Percentiles rank a stretch among this genome's conserved stretches.
Evolutionary conservation across 2,329 filamentous ascomycete species (phyloP).

Genomic region (Hymenotorrendiella dingleyae): DNA sequence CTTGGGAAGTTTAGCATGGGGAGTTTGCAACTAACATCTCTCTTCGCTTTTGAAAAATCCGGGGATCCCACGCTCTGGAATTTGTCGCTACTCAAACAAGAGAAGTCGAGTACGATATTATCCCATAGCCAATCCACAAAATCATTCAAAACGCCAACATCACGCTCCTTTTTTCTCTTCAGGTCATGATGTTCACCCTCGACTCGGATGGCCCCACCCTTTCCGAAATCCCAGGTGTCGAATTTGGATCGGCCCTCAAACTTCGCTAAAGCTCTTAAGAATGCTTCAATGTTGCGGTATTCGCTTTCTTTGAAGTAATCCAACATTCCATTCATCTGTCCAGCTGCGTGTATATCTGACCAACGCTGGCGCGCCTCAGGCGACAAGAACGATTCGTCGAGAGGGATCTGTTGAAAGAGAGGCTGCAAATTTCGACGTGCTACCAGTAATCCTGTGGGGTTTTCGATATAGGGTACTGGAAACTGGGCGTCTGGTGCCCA

Average conservation of each 20-base stretch:
- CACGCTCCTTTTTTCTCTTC: not conserved
- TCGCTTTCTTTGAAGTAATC: conserved; percentile 4
- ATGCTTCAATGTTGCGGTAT: not conserved
- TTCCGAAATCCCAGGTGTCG: not conserved
- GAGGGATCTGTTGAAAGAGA: not conserved
- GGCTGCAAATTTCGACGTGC: not conserved
- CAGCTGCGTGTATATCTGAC: too few species aligned
- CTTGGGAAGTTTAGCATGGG: not conserved
- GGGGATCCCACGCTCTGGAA: not conserved
- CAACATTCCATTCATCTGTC: too few species aligned
- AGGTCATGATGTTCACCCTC: not conserved
- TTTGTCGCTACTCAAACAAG: not conserved
- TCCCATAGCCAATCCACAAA: conserved; percentile 2
- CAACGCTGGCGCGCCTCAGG: too few species aligned
- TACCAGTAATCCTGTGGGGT: not conserved
- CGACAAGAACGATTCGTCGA: too few species aligned
- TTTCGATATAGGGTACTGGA: not conserved
- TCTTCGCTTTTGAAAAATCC: not conserved
- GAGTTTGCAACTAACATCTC: not conserved
- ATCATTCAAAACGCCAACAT: not conserved
- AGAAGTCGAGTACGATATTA: not conserved
- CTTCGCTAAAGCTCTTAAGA: not conserved
- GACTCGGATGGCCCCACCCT: too few species aligned
- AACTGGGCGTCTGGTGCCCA: not conserved
- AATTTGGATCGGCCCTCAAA: conserved; percentile 1